phyloP scores from a whole-genome alignment of 176 grass and related monocot species.

The Typha latifolia region DNA sequence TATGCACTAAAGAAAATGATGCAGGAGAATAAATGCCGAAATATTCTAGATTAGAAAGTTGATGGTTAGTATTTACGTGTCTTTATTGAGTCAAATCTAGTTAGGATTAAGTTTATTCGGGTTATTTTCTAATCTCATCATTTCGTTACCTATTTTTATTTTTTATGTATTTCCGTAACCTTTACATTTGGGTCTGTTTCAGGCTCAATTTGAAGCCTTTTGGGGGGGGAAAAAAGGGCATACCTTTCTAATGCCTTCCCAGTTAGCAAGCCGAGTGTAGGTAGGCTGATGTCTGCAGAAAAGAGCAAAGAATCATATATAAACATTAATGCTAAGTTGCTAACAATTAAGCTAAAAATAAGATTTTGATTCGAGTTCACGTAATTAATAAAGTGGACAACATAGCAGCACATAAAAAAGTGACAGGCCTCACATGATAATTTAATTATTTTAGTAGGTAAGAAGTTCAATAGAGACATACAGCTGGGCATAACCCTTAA shows the following conservation, averaged over 20 bases:
- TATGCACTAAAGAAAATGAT: no score
- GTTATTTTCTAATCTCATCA: no score
- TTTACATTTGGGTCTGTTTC: no score
- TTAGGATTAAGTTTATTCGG: no score
- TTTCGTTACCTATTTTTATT: no score
- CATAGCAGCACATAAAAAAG: background rate
- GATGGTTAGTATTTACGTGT: no score
- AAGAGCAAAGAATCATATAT: background rate
- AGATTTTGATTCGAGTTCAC: no score
- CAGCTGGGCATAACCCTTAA: constrained; percentile 94
- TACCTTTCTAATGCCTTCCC: constrained; percentile 93
- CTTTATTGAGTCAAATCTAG: no score
- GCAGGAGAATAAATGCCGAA: no score
- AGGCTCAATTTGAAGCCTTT: background rate
- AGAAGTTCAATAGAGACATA: constrained; percentile 35
- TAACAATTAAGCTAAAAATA: background rate
- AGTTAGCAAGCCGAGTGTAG: constrained; percentile 81
- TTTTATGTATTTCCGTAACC: no score
- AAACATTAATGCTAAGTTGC: background rate
- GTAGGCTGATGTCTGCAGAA: constrained; percentile 68
- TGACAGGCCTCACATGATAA: background rate
- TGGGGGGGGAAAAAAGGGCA: constrained; percentile 14
- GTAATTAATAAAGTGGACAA: background rate
- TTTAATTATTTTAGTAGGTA: constrained; percentile 5
- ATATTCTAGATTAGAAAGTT: no score